Evolutionary conservation across 805 yeast genomes (phyloP).

Genomic region (Metschnikowia lunata): DNA sequence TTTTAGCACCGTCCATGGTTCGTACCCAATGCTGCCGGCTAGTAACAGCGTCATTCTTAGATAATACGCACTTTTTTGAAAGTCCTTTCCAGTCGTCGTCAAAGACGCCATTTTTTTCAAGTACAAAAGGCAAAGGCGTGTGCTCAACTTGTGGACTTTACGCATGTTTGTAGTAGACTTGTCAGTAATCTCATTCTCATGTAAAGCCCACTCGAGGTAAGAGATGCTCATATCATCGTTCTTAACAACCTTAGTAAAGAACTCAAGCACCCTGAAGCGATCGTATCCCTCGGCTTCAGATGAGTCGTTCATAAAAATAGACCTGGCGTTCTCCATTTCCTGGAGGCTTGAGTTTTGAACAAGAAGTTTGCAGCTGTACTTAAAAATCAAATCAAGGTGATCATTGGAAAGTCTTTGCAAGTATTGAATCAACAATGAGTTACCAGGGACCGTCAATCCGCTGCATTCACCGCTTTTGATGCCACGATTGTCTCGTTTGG

Average conservation of each 20-base stretch:
- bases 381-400: slow-evolving; percentile 50
- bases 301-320: slow-evolving; percentile 64
- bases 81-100: slow-evolving; percentile 7
- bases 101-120: slow-evolving; percentile 21
- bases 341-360: slow-evolving; percentile 32
- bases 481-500: slow-evolving; percentile 7
- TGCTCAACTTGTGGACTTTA: slow-evolving; percentile 27
- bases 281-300: slow-evolving; percentile 57
- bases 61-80: slow-evolving; percentile 19
- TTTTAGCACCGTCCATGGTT: slow-evolving; percentile 34
- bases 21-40: slow-evolving; percentile 27
- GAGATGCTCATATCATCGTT: slow-evolving; percentile 23
- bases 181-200: slow-evolving; percentile 32
- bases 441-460: slow-evolving; percentile 27
- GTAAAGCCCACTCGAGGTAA: slow-evolving; percentile 45
- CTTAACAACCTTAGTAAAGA: slow-evolving; percentile 30
- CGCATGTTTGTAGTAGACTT: slow-evolving; percentile 10
- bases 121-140: slow-evolving; percentile 32
- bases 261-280: slow-evolving; percentile 49
- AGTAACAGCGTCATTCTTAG: slow-evolving; percentile 32
- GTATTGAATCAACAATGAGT: slow-evolving; percentile 50
- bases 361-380: slow-evolving; percentile 47
- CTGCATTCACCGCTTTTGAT: slow-evolving; percentile 21
- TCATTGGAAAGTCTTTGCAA: slow-evolving; percentile 50
- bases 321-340: slow-evolving; percentile 23